Evolutionary conservation across 805 yeast genomes (phyloP).

Genomic region (Candida endomychidarum): DNA sequence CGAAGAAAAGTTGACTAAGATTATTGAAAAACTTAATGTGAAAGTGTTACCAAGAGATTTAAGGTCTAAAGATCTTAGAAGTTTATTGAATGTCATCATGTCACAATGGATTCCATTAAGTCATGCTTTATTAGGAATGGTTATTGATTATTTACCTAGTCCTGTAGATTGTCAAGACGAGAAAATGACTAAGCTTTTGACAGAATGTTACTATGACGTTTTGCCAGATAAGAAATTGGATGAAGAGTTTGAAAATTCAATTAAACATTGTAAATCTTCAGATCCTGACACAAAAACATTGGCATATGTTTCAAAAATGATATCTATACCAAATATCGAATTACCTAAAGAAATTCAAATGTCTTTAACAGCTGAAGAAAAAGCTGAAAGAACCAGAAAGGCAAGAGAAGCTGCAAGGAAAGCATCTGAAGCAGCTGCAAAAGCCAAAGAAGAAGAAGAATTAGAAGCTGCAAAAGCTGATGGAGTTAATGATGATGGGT

Average conservation of each 20-base stretch:
- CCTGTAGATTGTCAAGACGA: conserved; percentile 74
- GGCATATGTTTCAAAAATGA: conserved; percentile 86
- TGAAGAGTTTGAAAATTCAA: conserved; percentile 48
- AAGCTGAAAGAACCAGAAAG: conserved; percentile 57
- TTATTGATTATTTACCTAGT: conserved; percentile 81
- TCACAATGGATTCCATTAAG: conserved; percentile 95
- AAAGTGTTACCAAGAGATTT: conserved; percentile 74
- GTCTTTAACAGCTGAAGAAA: conserved; percentile 51
- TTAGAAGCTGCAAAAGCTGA: conserved; percentile 11
- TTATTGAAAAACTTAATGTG: conserved; percentile 66
- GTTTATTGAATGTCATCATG: conserved; percentile 63
- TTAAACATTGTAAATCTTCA: conserved; percentile 63
- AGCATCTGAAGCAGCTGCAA: conserved; percentile 55
- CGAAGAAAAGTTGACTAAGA: conserved; percentile 69
- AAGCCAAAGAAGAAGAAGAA: conserved; percentile 21
- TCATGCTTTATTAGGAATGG: conserved; percentile 78
- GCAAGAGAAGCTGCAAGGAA: conserved; percentile 68
- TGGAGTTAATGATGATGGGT: conserved; percentile 21
- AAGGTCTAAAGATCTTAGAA: conserved; percentile 72
- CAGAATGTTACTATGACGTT: conserved; percentile 42
- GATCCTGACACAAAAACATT: conserved; percentile 51
- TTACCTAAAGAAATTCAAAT: conserved; percentile 56
- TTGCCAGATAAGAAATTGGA: conserved; percentile 50
- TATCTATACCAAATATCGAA: conserved; percentile 81
- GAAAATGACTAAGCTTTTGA: conserved; percentile 66